A percentile compares a stretch with the other conserved stretches of the same genome.
Conservation (phyloP, 306 rosid genomes). For the Ceratonia siliqua region DNA sequence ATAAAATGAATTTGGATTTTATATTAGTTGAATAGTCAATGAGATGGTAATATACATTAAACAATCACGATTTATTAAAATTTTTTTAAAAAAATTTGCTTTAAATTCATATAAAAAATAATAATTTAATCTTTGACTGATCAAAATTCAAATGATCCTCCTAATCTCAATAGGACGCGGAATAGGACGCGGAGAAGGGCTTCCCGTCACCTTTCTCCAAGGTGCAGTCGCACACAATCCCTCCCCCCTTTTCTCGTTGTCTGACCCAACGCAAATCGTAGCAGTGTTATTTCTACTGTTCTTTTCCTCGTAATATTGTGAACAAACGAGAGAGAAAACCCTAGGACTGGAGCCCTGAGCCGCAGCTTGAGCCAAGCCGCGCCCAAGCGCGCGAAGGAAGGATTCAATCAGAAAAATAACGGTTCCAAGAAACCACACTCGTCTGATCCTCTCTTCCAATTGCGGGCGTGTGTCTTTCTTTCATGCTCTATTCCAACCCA, state of each 20-base stretch:
- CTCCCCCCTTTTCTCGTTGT: neutral
- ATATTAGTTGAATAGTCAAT: too few relatives aligned
- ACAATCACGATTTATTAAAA: too few relatives aligned
- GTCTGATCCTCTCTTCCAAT: conserved; percentile 42
- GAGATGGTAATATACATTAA: too few relatives aligned
- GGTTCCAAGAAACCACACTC: conserved; percentile 54
- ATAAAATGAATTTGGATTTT: too few relatives aligned
- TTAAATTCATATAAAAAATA: too few relatives aligned
- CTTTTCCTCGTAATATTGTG: neutral
- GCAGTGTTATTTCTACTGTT: too few relatives aligned
- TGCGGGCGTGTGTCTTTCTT: conserved; percentile 26
- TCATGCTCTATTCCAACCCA: conserved; percentile 29
- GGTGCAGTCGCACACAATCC: neutral
- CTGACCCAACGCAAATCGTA: neutral
- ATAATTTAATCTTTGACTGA: too few relatives aligned
- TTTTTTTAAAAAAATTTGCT: too few relatives aligned
- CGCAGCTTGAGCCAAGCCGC: conserved; percentile 53
- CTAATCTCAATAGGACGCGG: too few relatives aligned
- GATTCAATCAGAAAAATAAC: conserved; percentile 49
- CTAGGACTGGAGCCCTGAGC: conserved; percentile 27
- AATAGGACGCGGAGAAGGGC: too few relatives aligned
- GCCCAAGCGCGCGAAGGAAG: conserved; percentile 41
- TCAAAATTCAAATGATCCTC: too few relatives aligned
- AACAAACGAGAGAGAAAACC: neutral
- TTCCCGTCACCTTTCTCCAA: too few relatives aligned